phyloP scores from a whole-genome alignment of 2,329 filamentous ascomycete genomes.

The Akanthomyces uredinophilus region DNA sequence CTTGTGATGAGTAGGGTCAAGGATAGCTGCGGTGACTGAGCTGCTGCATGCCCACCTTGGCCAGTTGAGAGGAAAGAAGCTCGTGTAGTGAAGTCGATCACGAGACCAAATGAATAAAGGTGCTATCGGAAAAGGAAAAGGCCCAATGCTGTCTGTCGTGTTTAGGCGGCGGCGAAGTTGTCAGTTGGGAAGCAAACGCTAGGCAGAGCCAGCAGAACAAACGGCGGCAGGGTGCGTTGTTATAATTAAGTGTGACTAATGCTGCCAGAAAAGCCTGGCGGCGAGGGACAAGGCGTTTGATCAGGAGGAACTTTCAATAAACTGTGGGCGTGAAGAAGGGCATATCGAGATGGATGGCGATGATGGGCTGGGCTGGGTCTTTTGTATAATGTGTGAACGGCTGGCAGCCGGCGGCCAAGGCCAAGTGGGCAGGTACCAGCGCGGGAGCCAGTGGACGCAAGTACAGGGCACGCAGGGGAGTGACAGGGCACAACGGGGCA shows the following conservation, averaged over 20 bases:
- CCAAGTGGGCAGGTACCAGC: neutral
- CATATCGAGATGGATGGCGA: slow-evolving; percentile 6
- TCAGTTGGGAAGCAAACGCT: neutral
- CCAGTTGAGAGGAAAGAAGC: neutral
- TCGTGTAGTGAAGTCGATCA: neutral
- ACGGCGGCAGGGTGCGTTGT: neutral
- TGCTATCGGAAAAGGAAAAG: neutral
- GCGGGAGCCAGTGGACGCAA: neutral
- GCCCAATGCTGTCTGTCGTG: neutral
- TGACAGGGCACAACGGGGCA: no score
- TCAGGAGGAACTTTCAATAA: neutral
- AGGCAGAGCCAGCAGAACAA: neutral
- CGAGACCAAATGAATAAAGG: neutral
- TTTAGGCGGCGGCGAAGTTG: neutral
- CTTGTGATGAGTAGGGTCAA: neutral
- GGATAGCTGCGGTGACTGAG: neutral
- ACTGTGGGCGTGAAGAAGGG: neutral
- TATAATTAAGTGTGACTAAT: neutral
- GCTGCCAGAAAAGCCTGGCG: neutral
- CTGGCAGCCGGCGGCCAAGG: neutral
- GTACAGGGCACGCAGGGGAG: neutral
- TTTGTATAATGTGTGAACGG: slow-evolving; percentile 10
- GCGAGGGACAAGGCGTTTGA: neutral
- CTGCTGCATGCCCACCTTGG: slow-evolving; percentile 1
- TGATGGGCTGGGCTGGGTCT: slow-evolving; percentile 20